Conservation (phyloP, 306 rosid genomes). For the Prunus dulcis region DNA sequence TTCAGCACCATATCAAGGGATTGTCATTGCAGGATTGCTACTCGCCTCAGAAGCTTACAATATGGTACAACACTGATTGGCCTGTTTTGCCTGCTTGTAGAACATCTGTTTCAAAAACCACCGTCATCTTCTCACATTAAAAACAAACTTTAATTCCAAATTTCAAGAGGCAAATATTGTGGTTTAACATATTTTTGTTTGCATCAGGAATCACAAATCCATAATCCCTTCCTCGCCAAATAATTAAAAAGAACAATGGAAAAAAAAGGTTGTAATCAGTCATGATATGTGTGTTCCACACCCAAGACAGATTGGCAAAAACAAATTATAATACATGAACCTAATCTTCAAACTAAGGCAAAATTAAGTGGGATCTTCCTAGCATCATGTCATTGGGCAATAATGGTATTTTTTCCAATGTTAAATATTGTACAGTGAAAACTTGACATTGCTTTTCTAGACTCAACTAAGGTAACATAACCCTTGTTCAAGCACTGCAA, state of each 20-base stretch:
- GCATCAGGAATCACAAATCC: neutral
- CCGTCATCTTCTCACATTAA: constrained; percentile 24
- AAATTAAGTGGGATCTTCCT: neutral
- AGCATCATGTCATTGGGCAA: no score
- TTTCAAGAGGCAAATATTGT: neutral
- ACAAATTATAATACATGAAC: neutral
- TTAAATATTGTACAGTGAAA: no score
- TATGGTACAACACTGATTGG: constrained; percentile 86
- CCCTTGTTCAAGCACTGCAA: neutral
- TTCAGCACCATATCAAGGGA: constrained; percentile 23
- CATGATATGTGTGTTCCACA: neutral
- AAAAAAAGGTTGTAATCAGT: neutral
- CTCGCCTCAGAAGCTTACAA: constrained; percentile 46
- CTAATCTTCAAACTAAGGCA: neutral
- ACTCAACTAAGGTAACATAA: neutral
- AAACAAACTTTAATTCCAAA: neutral
- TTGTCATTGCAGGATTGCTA: constrained; percentile 21
- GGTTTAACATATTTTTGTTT: neutral
- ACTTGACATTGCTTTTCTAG: neutral
- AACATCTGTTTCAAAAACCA: constrained; percentile 83
- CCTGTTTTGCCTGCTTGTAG: constrained; percentile 94
- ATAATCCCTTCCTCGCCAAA: neutral
- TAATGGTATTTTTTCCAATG: no score
- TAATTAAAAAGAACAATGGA: neutral
- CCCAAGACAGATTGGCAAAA: neutral